Base-by-base conservation (phyloP, 495 filamentous ascomycete genomes). In the Lophium mytilinum region DNA sequence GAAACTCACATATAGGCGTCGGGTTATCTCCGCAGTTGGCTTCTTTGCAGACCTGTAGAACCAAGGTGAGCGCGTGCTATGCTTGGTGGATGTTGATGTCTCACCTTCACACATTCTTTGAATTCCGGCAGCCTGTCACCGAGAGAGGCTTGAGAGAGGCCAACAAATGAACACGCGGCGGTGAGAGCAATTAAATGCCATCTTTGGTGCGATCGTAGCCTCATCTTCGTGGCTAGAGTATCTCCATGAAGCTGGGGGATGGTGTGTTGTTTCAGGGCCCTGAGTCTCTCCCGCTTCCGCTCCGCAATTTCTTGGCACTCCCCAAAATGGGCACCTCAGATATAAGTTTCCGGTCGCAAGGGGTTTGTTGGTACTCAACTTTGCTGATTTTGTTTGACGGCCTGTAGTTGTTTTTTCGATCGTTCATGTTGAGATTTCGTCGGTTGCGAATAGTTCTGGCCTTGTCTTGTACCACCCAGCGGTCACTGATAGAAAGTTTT, bases 111-210 rank as follows among this genome's bases (percentile, higher is more conserved):
- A 71, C 93, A 98, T 72, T 89, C 79, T 65, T 75, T 79, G 70
- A 98, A 98, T 63, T 96, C 92, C 11, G 89, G 89, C 43, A 96
- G 76, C 48, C 83, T 80, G 70, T 98, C 93, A 54, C 93, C 93
- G 46, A 84, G 63, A 15, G 90, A 96, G 24, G 90, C 93, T 34
- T 72, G 70, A 7, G 76, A 81, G 37, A 74, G 69, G 14, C 69
- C 66, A 43, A 74, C 61, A 24, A 85, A 69, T 42, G 81, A 42
- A 17, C 37, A 53, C 14, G 18, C 24, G 0, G 15, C 37, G 35
- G 54, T 15, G 12, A 57, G 24, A 55, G 58, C 62, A 37, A 55
- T 35, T 3, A 49, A 21, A 17, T 62, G 58, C 62, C 62, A 62
- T 65, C 33, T 19, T 47, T 43, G 42, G 37, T 63, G 36, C 75